Conservation (phyloP, 352 stramenopile species). For the Globisporangium nunn region DNA sequence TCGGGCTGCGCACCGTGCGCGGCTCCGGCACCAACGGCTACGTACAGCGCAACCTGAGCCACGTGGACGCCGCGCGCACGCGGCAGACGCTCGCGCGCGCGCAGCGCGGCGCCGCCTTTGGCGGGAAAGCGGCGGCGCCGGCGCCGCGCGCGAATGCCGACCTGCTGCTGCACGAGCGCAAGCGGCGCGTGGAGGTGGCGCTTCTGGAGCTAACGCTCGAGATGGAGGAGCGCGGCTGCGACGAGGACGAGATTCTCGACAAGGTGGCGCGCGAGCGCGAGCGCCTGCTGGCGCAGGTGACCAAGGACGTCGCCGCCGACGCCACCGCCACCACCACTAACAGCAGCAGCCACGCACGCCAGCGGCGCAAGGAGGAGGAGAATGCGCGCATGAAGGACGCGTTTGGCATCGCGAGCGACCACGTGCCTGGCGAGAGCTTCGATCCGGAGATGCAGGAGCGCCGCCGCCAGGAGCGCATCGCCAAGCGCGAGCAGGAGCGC, state of each 20-base stretch:
- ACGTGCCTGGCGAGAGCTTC: slow-evolving; percentile 72
- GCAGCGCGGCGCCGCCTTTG: slow-evolving; percentile 14
- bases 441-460: slow-evolving; percentile 68
- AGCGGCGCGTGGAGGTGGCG: slow-evolving; percentile 74
- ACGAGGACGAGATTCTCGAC: slow-evolving; percentile 61
- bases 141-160: slow-evolving; percentile 62
- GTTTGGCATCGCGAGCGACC: slow-evolving; percentile 66
- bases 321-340: slow-evolving; percentile 2
- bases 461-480: slow-evolving; percentile 40
- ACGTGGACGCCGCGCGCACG: slow-evolving; percentile 62
- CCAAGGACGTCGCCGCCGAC: neutral
- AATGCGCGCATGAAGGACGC: slow-evolving; percentile 57
- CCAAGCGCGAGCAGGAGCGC: slow-evolving; percentile 34
- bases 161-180: slow-evolving; percentile 74
- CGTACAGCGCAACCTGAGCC: slow-evolving; percentile 80
- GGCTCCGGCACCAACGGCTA: slow-evolving; percentile 87
- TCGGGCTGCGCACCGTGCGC: slow-evolving; percentile 76
- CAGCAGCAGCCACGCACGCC: slow-evolving; percentile 41
- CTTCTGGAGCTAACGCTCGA: slow-evolving; percentile 71
- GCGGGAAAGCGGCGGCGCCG: slow-evolving; percentile 8
- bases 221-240: slow-evolving; percentile 67
- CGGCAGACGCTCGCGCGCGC: slow-evolving; percentile 53
- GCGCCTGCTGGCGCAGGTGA: slow-evolving; percentile 34
- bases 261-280: slow-evolving; percentile 52
- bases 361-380: slow-evolving; percentile 61